These are phyloP conservation scores for Teratosphaeria nubilosa DNA, from an alignment of 2,329 filamentous ascomycete species.

Conservation along the genomic window DNA sequence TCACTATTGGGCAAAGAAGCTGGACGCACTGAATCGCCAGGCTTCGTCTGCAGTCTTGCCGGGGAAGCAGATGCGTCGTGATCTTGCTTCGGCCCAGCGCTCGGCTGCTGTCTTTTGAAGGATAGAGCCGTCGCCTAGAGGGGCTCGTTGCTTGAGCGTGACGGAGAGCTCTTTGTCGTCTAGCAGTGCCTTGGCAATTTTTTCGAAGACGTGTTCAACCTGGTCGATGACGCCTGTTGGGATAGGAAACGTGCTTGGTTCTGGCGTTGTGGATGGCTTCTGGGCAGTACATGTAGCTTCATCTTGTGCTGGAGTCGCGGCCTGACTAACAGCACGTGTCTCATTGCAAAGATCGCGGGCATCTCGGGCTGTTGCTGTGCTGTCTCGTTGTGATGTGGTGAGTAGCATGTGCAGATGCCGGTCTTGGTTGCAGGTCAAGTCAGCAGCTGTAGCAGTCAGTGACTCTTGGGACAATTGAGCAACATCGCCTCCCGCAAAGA, in stretches of 20 bases:
- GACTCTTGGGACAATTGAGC: slow-evolving; percentile 14
- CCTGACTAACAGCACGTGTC: neutral
- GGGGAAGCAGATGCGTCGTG: slow-evolving; percentile 38
- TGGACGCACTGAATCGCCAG: slow-evolving; percentile 45
- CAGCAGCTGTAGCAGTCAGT: slow-evolving; percentile 11
- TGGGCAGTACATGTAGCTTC: neutral
- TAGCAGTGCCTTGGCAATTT: slow-evolving; percentile 40
- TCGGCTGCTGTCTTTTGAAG: neutral
- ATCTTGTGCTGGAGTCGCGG: neutral
- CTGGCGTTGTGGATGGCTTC: neutral
- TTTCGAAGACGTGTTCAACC: slow-evolving; percentile 48
- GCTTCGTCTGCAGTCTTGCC: slow-evolving; percentile 46
- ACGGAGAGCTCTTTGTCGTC: slow-evolving; percentile 39
- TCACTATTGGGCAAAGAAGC: neutral
- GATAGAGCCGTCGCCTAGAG: slow-evolving; percentile 9
- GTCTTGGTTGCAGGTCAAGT: slow-evolving; percentile 5
- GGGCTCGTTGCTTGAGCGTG: slow-evolving; percentile 29
- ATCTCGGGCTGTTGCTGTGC: neutral
- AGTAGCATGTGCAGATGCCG: neutral
- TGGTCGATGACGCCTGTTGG: slow-evolving; percentile 8
- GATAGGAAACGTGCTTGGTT: neutral
- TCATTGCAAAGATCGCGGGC: neutral
- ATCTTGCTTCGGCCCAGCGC: slow-evolving; percentile 15
- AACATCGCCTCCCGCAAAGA: slow-evolving; percentile 12
- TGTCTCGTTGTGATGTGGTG: neutral